Evolutionary conservation across 2,329 filamentous ascomycete species (phyloP).

Genomic region (Thermothelomyces thermophilus): DNA sequence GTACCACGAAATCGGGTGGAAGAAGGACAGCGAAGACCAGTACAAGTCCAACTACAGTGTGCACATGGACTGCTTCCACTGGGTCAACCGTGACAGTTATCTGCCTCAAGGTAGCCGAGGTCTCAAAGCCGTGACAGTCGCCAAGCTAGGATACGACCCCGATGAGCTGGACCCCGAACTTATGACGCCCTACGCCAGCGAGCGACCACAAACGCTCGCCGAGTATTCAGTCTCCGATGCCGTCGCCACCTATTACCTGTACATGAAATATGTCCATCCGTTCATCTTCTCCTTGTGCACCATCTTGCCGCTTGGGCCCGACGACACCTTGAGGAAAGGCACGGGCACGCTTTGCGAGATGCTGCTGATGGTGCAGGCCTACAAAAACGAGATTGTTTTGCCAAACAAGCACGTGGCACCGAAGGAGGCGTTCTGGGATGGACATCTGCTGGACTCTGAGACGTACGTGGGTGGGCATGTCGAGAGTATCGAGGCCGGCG

Average conservation of each 20-base stretch:
- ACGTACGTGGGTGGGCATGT: conserved; percentile 98
- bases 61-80: conserved; percentile 98
- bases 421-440: conserved; percentile 92
- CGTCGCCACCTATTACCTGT: conserved; percentile 95
- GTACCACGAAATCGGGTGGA: conserved; percentile 97
- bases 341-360: conserved; percentile 99
- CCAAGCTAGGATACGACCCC: conserved; percentile 95
- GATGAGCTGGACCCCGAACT: conserved; percentile 96
- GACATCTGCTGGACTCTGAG: conserved; percentile 90
- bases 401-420: conserved; percentile 94
- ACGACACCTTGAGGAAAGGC: conserved; percentile 89
- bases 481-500: conserved; percentile 96
- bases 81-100: conserved; percentile 98
- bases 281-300: conserved; percentile 99
- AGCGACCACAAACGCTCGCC: conserved; percentile 86
- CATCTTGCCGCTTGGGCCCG: conserved; percentile 85
- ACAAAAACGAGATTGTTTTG: conserved; percentile 81
- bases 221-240: conserved; percentile 99
- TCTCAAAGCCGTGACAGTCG: conserved; percentile 93
- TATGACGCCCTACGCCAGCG: conserved; percentile 87
- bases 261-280: conserved; percentile 99
- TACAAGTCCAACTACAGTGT: conserved; percentile 95
- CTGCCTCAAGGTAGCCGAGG: conserved; percentile 94
- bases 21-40: conserved; percentile 90
- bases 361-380: conserved; percentile 98